phyloP scores from a whole-genome alignment of 768 basidiomycete species.

The Phylloporus rhodoxanthus region DNA sequence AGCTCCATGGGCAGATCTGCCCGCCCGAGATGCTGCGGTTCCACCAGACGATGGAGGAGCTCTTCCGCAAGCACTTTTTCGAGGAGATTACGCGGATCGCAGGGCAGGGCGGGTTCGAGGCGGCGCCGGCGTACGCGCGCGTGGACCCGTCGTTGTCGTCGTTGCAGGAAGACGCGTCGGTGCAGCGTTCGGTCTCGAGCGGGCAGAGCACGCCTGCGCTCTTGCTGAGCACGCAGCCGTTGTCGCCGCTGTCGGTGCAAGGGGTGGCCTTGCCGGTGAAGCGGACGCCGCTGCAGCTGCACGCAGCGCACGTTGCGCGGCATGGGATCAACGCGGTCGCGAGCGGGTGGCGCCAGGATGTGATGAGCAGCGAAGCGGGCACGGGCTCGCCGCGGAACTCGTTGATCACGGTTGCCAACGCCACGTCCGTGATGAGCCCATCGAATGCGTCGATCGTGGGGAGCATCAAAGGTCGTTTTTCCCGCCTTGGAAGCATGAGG shows the following conservation, averaged over 20 bases:
- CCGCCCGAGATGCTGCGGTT: slow-evolving; percentile 86
- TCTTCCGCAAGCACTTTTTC: slow-evolving; percentile 79
- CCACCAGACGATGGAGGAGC: slow-evolving; percentile 82
- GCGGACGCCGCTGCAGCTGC: slow-evolving; percentile 73
- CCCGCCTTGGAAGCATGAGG: slow-evolving; percentile 70
- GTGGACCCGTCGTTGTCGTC: slow-evolving; percentile 39
- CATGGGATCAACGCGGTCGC: slow-evolving; percentile 81
- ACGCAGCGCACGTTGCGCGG: slow-evolving; percentile 73
- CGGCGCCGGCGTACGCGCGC: slow-evolving; percentile 35
- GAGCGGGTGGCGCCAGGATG: slow-evolving; percentile 62
- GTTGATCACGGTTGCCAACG: slow-evolving; percentile 64
- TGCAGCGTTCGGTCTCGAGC: slow-evolving; percentile 41
- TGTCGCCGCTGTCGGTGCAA: slow-evolving; percentile 30
- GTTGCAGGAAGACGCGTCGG: slow-evolving; percentile 41
- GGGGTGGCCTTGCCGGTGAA: slow-evolving; percentile 32
- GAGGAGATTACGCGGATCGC: slow-evolving; percentile 75
- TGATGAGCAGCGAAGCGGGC: slow-evolving; percentile 34
- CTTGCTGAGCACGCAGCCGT: slow-evolving; percentile 44
- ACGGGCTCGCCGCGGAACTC: slow-evolving; percentile 65
- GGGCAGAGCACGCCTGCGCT: slow-evolving; percentile 42
- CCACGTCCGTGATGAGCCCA: slow-evolving; percentile 28
- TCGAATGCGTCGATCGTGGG: slow-evolving; percentile 58
- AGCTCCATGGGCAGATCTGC: slow-evolving; percentile 76
- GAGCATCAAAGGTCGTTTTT: slow-evolving; percentile 66
- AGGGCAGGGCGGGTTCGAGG: slow-evolving; percentile 52